Percentiles rank a stretch among this genome's conserved stretches.
phyloP scores from a whole-genome alignment of 306 rosid genomes.

The Sindora glabra region DNA sequence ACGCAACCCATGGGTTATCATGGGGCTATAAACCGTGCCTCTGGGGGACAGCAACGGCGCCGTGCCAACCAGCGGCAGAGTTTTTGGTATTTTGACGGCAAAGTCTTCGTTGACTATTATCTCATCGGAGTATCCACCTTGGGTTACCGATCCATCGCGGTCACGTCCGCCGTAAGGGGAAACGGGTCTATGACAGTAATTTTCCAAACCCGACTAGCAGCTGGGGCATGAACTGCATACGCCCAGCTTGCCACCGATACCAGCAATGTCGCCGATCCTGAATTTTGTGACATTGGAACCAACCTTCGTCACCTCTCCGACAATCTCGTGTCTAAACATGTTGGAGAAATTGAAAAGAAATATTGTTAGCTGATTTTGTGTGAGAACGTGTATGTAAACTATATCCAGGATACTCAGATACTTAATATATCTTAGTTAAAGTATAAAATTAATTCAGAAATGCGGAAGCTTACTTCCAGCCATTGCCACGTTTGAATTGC shows the following conservation, averaged over 20 bases:
- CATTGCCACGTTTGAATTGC: no score
- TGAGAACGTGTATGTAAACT: no score
- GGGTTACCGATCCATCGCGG: conserved; percentile 10
- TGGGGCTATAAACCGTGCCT: conserved; percentile 21
- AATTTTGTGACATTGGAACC: conserved; percentile 22
- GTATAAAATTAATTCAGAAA: no score
- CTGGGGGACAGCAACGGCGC: conserved; percentile 32
- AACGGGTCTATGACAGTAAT: conserved; percentile 1
- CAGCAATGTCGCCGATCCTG: conserved; percentile 23
- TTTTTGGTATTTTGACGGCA: conserved; percentile 1
- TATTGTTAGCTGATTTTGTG: not conserved
- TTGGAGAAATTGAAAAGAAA: not conserved
- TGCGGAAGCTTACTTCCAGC: no score
- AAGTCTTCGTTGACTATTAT: conserved; percentile 21
- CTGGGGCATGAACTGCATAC: conserved; percentile 12
- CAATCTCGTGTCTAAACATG: conserved; percentile 20
- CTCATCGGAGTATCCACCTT: conserved; percentile 22
- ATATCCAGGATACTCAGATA: no score
- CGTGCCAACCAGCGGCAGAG: conserved; percentile 12
- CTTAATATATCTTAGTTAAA: no score
- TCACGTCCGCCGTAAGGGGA: conserved; percentile 1
- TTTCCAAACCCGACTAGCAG: conserved; percentile 7
- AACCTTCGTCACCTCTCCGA: conserved; percentile 17
- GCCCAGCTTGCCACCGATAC: conserved; percentile 19
- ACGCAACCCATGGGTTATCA: conserved; percentile 12